A percentile compares a stretch with the other conserved stretches of the same genome.
Evolutionary conservation across 352 stramenopile genomes (phyloP).

Genomic region (Blastocystis sp.): DNA sequence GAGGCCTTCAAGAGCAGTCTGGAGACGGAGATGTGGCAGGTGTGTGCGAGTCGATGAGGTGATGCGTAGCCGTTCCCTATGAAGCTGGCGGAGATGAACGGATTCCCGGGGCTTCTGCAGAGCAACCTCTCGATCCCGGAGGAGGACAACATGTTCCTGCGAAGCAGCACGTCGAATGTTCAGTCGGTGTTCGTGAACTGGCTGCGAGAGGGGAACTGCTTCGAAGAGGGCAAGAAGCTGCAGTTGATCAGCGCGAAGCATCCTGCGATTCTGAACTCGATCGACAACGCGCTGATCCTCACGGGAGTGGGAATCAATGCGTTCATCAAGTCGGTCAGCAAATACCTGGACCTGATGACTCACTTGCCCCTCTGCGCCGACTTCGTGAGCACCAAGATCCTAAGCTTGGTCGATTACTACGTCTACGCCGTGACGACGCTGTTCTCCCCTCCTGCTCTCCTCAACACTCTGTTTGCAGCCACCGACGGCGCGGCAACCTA

Average conservation of each 20-base stretch:
- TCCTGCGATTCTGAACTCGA: slow-evolving; percentile 36
- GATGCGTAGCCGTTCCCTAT: slow-evolving; percentile 28
- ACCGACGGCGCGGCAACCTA: slow-evolving; percentile 6
- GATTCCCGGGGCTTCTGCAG: slow-evolving; percentile 43
- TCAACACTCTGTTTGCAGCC: slow-evolving; percentile 35
- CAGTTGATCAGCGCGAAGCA: neutral
- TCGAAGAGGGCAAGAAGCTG: slow-evolving; percentile 56
- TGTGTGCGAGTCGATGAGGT: neutral
- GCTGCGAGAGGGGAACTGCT: slow-evolving; percentile 44
- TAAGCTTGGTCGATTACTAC: slow-evolving; percentile 56
- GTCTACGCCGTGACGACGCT: slow-evolving; percentile 38
- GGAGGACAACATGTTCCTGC: slow-evolving; percentile 54
- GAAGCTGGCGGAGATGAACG: slow-evolving; percentile 57
- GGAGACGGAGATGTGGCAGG: slow-evolving; percentile 57
- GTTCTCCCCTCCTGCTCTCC: neutral
- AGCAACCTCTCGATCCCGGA: slow-evolving; percentile 36
- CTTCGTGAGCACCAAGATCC: neutral
- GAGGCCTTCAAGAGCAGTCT: slow-evolving; percentile 43
- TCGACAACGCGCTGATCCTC: slow-evolving; percentile 51
- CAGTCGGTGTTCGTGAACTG: slow-evolving; percentile 34
- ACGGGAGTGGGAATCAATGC: slow-evolving; percentile 48
- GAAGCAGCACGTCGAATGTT: slow-evolving; percentile 16
- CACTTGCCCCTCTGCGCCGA: slow-evolving; percentile 25
- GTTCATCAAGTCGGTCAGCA: slow-evolving; percentile 50
- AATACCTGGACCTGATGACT: slow-evolving; percentile 37